phyloP scores from a whole-genome alignment of 192 early-diverging fungal species.

The Podila epicladia region DNA sequence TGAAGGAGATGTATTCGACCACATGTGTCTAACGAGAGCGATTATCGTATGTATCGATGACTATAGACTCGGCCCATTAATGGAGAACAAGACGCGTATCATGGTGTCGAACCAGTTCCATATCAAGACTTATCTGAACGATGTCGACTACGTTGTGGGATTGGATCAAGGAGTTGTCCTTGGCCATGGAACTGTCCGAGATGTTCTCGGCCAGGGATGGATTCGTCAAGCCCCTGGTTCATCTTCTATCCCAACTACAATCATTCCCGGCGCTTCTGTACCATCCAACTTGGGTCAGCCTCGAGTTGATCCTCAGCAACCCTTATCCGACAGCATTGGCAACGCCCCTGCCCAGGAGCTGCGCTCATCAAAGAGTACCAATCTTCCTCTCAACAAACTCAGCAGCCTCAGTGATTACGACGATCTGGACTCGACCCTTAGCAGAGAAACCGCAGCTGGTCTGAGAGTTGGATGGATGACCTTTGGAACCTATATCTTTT shows the following conservation, averaged over 20 bases:
- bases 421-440: conserved; percentile 47
- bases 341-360: conserved; percentile 23
- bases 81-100: conserved; percentile 36
- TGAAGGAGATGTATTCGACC: no score
- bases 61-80: conserved; percentile 31
- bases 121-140: conserved; percentile 44
- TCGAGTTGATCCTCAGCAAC: conserved; percentile 10
- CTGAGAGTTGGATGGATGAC: conserved; percentile 41
- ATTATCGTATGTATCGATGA: not conserved
- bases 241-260: conserved; percentile 34
- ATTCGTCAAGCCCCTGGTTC: conserved; percentile 48
- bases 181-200: conserved; percentile 35
- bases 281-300: conserved; percentile 41
- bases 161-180: conserved; percentile 41
- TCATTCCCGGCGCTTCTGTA: conserved; percentile 39
- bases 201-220: conserved; percentile 47
- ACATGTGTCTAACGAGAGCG: no score
- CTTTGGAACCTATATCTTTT: conserved; percentile 37
- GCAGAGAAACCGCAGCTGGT: conserved; percentile 45
- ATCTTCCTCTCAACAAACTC: conserved; percentile 43
- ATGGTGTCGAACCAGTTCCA: conserved; percentile 45
- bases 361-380: conserved; percentile 29
- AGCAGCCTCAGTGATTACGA: conserved; percentile 44
- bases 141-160: conserved; percentile 47
- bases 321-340: not conserved